Evolutionary conservation across 2,329 filamentous ascomycete genomes (phyloP), one percentile per base, ranked within the genome.

Genomic region (Elsinoe batatas): DNA sequence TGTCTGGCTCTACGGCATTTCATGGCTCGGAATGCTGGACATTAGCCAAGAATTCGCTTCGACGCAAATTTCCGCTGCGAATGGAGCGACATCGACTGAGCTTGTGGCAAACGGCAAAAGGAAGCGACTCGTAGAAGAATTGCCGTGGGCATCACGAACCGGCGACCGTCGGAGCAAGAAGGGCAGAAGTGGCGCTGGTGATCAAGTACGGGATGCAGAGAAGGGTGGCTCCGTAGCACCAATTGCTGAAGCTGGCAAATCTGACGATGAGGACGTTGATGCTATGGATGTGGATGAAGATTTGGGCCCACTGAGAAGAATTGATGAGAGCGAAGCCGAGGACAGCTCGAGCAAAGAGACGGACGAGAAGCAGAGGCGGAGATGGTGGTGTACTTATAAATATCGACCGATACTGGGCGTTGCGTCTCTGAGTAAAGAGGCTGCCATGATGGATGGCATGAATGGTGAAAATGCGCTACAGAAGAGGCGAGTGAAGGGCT

Each of bases 21-120:
- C 81, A 1, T 97, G 90, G 79, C 71, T 98, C 20, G 90, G 88
- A 73, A 97, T 97, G 91, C 81, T 98, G 58, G 90, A 97, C 68
- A 74, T 95, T 30, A 80, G 80, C 17, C 79, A 80, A 64, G 85
- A 95, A 67, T 78, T 93, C 3, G 44, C 22, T 7, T 44, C 44
- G 5, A 12, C 55, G 15, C 43, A 47, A 3, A 43, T 53, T n/a
- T 20, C 42, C 12, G 12, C 56, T 3, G 46, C 53, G 53, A 62
- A 68, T 70, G 57, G 55, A 50, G 54, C 57, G 18, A 56, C 15
- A 46, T 32, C 53, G 49, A 57, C 59, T 58, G 55, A 55, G 59
- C 56, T 51, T 33, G 46, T 51, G 35, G 54, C 50, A 38, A 47
- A 37, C 13, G 56, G 58, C 58, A 59, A 58, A 67, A 69, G 59